Percentiles rank a stretch among this genome's conserved stretches.
Conservation (phyloP, 2,329 filamentous ascomycete species). For the Madurella mycetomatis region DNA sequence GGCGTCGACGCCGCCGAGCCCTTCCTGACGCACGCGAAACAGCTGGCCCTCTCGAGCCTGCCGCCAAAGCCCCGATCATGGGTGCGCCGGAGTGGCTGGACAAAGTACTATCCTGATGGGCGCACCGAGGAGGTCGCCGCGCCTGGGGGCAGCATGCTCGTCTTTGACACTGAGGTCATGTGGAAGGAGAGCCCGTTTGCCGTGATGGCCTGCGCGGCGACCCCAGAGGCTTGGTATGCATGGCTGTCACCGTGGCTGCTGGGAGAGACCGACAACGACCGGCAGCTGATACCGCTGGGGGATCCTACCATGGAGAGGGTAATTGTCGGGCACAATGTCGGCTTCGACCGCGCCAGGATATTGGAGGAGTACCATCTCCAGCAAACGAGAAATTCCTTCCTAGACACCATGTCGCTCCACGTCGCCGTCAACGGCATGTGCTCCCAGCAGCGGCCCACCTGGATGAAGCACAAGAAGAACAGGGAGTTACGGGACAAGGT, state of each 20-base stretch:
- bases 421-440: constrained; percentile 99
- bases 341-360: constrained; percentile 86
- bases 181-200: constrained; percentile 90
- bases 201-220: constrained; percentile 93
- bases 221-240: constrained; percentile 88
- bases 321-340: constrained; percentile 90
- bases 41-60: constrained; percentile 62
- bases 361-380: constrained; percentile 82
- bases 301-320: constrained; percentile 69
- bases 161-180: constrained; percentile 96
- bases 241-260: constrained; percentile 97
- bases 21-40: constrained; percentile 69
- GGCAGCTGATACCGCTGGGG: constrained; percentile 83
- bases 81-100: constrained; percentile 82
- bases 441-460: constrained; percentile 89
- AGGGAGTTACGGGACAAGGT: constrained; percentile 78
- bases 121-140: constrained; percentile 64
- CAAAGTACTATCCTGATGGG: constrained; percentile 78
- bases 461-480: constrained; percentile 95
- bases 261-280: constrained; percentile 69
- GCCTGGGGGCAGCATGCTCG: constrained; percentile 76
- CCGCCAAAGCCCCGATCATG: constrained; percentile 63
- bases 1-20: constrained; percentile 85
- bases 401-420: constrained; percentile 98
- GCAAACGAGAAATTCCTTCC: constrained; percentile 79